phyloP scores from a whole-genome alignment of 2,329 filamentous ascomycete genomes.

The Cladosporium sp. region DNA sequence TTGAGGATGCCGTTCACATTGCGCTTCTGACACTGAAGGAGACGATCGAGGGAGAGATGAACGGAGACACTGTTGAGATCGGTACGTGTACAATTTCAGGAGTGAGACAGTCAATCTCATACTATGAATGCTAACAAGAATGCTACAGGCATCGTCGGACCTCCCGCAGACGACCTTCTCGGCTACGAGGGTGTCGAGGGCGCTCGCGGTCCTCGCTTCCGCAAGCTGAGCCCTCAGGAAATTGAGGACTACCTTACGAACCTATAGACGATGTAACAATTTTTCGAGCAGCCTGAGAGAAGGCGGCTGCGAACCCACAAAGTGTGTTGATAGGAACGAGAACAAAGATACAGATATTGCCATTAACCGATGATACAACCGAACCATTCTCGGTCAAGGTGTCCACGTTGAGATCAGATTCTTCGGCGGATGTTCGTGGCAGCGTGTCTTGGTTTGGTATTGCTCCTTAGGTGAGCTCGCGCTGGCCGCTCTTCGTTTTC shows the following conservation, averaged over 20 bases:
- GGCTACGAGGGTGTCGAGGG: conserved; percentile 87
- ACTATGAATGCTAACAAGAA: background rate
- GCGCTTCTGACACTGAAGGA: conserved; percentile 95
- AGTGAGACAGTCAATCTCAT: background rate
- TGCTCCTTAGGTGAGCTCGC: too few relatives aligned
- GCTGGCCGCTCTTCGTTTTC: too few relatives aligned
- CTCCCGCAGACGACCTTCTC: conserved; percentile 86
- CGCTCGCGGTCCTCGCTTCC: conserved; percentile 79
- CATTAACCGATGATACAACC: too few relatives aligned
- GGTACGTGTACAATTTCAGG: conserved; percentile 53
- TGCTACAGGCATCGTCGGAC: conserved; percentile 80
- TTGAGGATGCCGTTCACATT: conserved; percentile 98
- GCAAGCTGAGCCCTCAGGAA: conserved; percentile 93
- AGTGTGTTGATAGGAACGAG: too few relatives aligned
- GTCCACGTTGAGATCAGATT: too few relatives aligned
- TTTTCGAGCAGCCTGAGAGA: too few relatives aligned
- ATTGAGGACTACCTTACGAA: conserved; percentile 99
- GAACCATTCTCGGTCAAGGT: too few relatives aligned
- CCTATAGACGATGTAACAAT: conserved; percentile 43
- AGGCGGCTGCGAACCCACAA: too few relatives aligned
- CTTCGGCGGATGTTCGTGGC: too few relatives aligned
- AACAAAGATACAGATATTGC: too few relatives aligned
- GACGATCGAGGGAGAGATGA: conserved; percentile 99
- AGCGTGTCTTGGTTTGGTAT: too few relatives aligned
- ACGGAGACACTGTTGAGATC: conserved; percentile 96